phyloP scores from a whole-genome alignment of 1,284 basidiomycete species.

The Irpex sp. region DNA sequence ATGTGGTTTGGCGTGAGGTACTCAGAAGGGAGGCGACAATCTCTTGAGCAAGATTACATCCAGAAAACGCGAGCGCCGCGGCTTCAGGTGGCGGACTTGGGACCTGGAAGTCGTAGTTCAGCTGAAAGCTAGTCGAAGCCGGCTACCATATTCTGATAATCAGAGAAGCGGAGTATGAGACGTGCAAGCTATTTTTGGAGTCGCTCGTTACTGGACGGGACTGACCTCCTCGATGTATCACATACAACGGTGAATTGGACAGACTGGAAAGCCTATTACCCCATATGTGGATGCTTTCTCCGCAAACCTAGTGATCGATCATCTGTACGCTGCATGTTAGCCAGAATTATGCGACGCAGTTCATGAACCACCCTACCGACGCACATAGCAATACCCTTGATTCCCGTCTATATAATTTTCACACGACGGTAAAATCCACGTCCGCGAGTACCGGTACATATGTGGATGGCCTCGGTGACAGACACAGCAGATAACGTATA shows the following conservation, averaged over 20 bases:
- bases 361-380: too few relatives aligned
- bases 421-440: too few relatives aligned
- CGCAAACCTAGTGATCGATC: neutral
- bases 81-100: neutral
- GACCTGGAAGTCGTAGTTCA: neutral
- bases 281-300: neutral
- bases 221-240: neutral
- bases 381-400: too few relatives aligned
- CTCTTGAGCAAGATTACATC: neutral
- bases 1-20: neutral
- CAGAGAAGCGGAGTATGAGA: neutral
- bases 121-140: neutral
- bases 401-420: too few relatives aligned
- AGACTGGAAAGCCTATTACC: neutral
- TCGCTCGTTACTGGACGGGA: neutral
- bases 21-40: neutral
- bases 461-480: too few relatives aligned
- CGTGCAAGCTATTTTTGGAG: neutral
- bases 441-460: too few relatives aligned
- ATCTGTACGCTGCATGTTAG: neutral
- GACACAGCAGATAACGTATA: too few relatives aligned
- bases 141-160: neutral
- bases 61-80: neutral
- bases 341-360: too few relatives aligned
- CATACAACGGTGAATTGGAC: neutral